Evolutionary conservation across 257 asterid species (phyloP), one percentile per base, ranked within the genome.

Genomic region (Asclepias syriaca): DNA sequence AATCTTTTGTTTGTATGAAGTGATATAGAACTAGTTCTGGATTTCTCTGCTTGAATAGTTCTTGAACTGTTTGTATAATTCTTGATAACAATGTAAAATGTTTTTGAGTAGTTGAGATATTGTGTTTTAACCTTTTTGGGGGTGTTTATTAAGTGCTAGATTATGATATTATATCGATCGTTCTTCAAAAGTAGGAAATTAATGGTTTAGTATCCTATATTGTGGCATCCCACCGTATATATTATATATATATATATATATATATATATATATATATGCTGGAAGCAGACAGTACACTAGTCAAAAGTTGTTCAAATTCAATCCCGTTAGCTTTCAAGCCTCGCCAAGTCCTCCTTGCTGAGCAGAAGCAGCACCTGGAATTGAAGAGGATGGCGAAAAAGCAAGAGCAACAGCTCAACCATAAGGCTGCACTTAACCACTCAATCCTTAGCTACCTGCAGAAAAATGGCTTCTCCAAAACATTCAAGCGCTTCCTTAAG

Each of bases 291-390:
- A 39, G 45, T 40, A 71, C 16, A 22, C 57, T 57, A 57, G 19
- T 27, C 54, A 68, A 71, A 15, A 43, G 21, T 43, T 53, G 50
- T 65, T 24, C 77, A 73, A 18, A 57, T 45, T 73, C 59, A 32
- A 32, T 27, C 27, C 61, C 76, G 32, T 10, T 72, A 43, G 81
- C 77, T 49, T 80, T 80, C 11, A 83, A 83, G 67, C 81, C 83
- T 65, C 70, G 81, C 34, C 81, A 80, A 67, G 84, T 83, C 18
- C 61, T 75, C 21, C 75, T 83, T 16, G 79, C 84, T 2, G 59
- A 77, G 61, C 72, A 71, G 68, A 65, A 71, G 49, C 53, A 75
- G 49, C 40, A 27, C 53, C 48, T 14, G 49, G 48, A 40, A 53
- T 37, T n/a, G 29, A 8, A 40, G 55, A 54, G 27, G 37, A 76